These are phyloP conservation scores for Tephrocybe sp. DNA, from an alignment of 768 basidiomycete genomes.

Conservation along the genomic window DNA sequence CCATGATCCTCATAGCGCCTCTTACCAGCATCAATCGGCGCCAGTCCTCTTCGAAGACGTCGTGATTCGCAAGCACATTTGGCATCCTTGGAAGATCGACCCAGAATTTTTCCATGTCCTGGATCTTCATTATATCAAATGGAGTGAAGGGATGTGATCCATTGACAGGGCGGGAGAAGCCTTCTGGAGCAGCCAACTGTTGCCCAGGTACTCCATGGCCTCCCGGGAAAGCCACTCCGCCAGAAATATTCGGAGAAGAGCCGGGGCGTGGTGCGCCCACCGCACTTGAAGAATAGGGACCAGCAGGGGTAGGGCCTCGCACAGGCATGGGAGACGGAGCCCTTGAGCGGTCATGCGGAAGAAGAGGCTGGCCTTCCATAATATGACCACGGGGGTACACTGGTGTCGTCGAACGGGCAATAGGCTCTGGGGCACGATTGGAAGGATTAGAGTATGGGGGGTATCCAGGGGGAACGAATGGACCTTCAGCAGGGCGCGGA, in stretches of 20 bases:
- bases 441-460: slow-evolving; percentile 31
- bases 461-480: slow-evolving; percentile 27
- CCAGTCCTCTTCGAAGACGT: slow-evolving; percentile 81
- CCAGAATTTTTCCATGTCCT: slow-evolving; percentile 76
- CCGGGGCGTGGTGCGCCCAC: slow-evolving; percentile 20
- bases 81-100: slow-evolving; percentile 74
- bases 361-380: slow-evolving; percentile 53
- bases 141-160: slow-evolving; percentile 64
- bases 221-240: slow-evolving; percentile 25
- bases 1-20: slow-evolving; percentile 16
- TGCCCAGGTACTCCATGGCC: slow-evolving; percentile 26
- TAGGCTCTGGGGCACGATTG: slow-evolving; percentile 32
- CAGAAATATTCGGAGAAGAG: slow-evolving; percentile 34
- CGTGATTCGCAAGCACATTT: slow-evolving; percentile 67
- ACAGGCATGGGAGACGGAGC: slow-evolving; percentile 57
- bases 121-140: slow-evolving; percentile 70
- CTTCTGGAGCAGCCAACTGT: slow-evolving; percentile 64
- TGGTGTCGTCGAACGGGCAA: slow-evolving; percentile 44
- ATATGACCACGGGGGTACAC: slow-evolving; percentile 61
- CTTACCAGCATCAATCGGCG: slow-evolving; percentile 72
- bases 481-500: slow-evolving; percentile 43
- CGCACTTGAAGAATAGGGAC: slow-evolving; percentile 19
- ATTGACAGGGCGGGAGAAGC: slow-evolving; percentile 74
- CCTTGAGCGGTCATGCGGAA: slow-evolving; percentile 31
- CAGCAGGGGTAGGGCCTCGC: slow-evolving; percentile 25